phyloP scores from a whole-genome alignment of 2,329 filamentous ascomycete genomes.

The Amylocarpus encephaloides region DNA sequence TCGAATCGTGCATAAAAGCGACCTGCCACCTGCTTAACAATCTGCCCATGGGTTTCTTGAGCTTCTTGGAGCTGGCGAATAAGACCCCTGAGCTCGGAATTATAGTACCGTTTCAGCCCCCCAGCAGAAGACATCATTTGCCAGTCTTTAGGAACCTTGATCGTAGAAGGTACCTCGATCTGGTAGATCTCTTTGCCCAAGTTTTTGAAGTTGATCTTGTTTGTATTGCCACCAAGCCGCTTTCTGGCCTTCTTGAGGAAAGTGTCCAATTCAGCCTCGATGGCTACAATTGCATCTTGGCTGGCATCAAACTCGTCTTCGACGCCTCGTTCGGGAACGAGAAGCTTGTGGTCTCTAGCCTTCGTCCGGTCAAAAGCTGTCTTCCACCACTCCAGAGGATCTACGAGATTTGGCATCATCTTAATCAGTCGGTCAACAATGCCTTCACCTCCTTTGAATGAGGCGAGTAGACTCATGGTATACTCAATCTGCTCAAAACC shows the following conservation, averaged over 20 bases:
- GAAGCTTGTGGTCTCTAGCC: slow-evolving; percentile 70
- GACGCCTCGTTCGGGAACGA: slow-evolving; percentile 80
- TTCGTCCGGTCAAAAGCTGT: slow-evolving; percentile 80
- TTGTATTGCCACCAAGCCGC: slow-evolving; percentile 64
- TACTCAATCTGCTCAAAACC: slow-evolving; percentile 98
- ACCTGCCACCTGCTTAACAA: slow-evolving; percentile 76
- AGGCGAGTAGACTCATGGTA: slow-evolving; percentile 72
- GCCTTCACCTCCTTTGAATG: slow-evolving; percentile 70
- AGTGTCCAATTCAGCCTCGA: slow-evolving; percentile 65
- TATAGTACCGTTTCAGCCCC: slow-evolving; percentile 90
- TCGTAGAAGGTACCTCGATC: slow-evolving; percentile 76
- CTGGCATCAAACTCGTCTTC: slow-evolving; percentile 90
- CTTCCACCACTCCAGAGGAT: slow-evolving; percentile 77
- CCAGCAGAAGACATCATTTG: slow-evolving; percentile 94
- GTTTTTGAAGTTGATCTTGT: slow-evolving; percentile 63
- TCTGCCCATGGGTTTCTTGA: slow-evolving; percentile 87
- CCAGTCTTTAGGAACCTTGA: slow-evolving; percentile 83
- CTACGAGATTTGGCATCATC: slow-evolving; percentile 77
- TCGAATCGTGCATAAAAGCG: slow-evolving; percentile 88
- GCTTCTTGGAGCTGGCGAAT: slow-evolving; percentile 88
- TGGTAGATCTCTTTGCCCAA: slow-evolving; percentile 97
- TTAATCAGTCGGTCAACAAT: slow-evolving; percentile 77
- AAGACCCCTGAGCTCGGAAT: slow-evolving; percentile 70
- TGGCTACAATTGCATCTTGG: slow-evolving; percentile 65
- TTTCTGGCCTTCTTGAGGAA: slow-evolving; percentile 66